Percentiles rank a stretch among this genome's conserved stretches.
phyloP scores from a whole-genome alignment of 148 eudicot species.

The Limonium bicolor region DNA sequence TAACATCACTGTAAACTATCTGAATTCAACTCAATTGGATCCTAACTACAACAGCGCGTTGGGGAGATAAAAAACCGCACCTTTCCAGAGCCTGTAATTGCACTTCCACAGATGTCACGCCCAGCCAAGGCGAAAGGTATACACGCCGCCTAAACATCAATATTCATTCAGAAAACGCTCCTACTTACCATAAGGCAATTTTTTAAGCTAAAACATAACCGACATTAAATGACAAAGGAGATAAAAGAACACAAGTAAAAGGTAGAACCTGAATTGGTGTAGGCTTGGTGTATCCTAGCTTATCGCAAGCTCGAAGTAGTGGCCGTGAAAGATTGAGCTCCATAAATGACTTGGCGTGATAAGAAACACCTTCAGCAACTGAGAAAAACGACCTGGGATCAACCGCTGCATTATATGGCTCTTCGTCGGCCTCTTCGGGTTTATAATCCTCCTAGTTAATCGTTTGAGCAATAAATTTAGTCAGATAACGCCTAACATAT shows the following conservation, averaged over 20 bases:
- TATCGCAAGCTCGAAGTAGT: constrained; percentile 78
- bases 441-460: constrained; percentile 24
- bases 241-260: too few species aligned
- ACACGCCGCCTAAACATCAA: constrained; percentile 68
- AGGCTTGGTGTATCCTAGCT: constrained; percentile 71
- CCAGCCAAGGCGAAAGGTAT: constrained; percentile 77
- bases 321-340: constrained; percentile 79
- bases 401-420: constrained; percentile 13
- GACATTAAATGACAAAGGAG: too few species aligned
- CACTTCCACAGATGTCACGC: constrained; percentile 95
- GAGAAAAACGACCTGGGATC: constrained; percentile 51
- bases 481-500: too few species aligned
- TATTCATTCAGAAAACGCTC: too few species aligned
- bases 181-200: too few species aligned
- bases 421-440: constrained; percentile 60
- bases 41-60: not conserved
- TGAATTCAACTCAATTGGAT: too few species aligned
- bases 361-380: constrained; percentile 54
- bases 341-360: constrained; percentile 59
- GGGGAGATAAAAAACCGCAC: constrained; percentile 17
- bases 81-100: constrained; percentile 97
- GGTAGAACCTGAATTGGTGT: constrained; percentile 98
- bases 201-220: not conserved
- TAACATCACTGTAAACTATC: too few species aligned
- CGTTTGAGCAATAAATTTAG: too few species aligned